Conservation (phyloP, 208 protist species). For the Porcisia hertigi region DNA sequence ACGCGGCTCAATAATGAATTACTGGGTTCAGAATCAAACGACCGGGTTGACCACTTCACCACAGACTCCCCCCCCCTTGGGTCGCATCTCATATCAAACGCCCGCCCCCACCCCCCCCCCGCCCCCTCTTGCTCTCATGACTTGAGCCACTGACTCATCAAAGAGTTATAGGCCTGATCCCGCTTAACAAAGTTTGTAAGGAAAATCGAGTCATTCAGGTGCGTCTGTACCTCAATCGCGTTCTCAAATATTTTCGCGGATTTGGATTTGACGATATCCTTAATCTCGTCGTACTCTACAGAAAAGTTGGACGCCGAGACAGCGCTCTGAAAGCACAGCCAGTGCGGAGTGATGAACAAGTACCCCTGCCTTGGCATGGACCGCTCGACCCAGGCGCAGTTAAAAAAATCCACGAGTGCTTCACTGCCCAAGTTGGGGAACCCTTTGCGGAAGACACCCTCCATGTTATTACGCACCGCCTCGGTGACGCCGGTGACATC, state of each 20-base stretch:
- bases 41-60: background rate
- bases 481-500: conserved; percentile 66
- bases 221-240: conserved; percentile 64
- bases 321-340: conserved; percentile 67
- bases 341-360: conserved; percentile 68
- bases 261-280: conserved; percentile 72
- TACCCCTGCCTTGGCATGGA: conserved; percentile 52
- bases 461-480: conserved; percentile 64
- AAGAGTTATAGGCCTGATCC: conserved; percentile 61
- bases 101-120: background rate
- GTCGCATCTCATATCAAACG: background rate
- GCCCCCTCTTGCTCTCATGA: conserved; percentile 16
- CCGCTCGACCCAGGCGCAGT: conserved; percentile 49
- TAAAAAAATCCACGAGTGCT: conserved; percentile 65
- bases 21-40: background rate
- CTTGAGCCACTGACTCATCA: conserved; percentile 85
- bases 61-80: background rate
- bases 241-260: conserved; percentile 72
- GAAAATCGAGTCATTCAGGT: conserved; percentile 65
- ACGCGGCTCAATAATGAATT: background rate
- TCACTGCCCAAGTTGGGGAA: conserved; percentile 63
- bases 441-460: conserved; percentile 56
- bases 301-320: conserved; percentile 45
- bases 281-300: conserved; percentile 83
- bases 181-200: conserved; percentile 70